Base-by-base conservation (phyloP, 208 protist genomes). In the Leishmania amazonensis region DNA sequence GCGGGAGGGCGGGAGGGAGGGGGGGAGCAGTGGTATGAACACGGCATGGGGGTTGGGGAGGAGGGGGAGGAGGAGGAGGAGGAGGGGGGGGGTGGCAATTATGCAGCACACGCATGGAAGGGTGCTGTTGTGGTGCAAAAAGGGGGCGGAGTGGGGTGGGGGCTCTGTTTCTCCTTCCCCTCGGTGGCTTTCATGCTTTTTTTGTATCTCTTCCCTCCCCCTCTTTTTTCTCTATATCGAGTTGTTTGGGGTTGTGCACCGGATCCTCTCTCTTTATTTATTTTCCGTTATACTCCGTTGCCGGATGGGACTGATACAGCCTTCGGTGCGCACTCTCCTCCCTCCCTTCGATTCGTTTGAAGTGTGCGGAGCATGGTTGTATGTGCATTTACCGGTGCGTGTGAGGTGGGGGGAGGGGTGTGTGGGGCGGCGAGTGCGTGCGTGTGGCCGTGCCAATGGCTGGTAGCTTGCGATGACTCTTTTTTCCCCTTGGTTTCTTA, bases 271-370 rank as follows among this genome's bases (percentile, higher is more conserved):
- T 83, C 21, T 38, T 0, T 67, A 45, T 28, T 68, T 28, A 35
- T 21, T 76, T 54, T 68, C 67, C 40, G 31, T 68, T 75, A 54
- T 35, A 81, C 64, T 57, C 38, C 19, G 68, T 74, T 73, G 42
- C 40, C 62, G 5, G 62, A 67, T 15, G 62, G 28, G 24, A 31
- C 31, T 6, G 42, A 74, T 74, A 9, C 2, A 1, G 68, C 42
- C 7, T 31, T 74, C 31, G 45, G 42, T 54, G 42, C 21, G 13
- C 15, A 54, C 45, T 35, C 21, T 15, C 21, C 68, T 21, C 21
- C 17, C 28, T 51, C 11, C 9, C 1, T 38, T 74, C 45, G 45
- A 51, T 72, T 45, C 19, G 42, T 49, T 38, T 6, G 35, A 74
- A 49, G 21, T 24, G 68, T 35, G 21, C 24, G 11, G 24, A 31